phyloP scores from a whole-genome alignment of 2,329 filamentous ascomycete genomes.

The Clonostachys rhizophaga region DNA sequence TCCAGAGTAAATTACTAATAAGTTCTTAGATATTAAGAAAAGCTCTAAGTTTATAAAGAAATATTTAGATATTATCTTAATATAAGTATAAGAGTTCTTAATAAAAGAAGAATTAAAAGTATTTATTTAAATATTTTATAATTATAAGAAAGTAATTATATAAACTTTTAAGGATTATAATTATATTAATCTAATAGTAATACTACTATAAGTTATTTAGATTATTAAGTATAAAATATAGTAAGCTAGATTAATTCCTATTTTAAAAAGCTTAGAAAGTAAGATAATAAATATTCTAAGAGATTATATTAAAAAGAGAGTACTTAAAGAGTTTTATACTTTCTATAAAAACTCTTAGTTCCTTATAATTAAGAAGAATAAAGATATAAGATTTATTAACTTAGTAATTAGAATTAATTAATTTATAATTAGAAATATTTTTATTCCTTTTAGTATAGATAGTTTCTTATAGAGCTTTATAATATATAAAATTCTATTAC shows the following conservation, averaged over 20 bases:
- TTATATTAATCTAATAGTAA: neutral
- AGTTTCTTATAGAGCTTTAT: neutral
- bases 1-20: too few species aligned
- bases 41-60: too few species aligned
- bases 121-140: neutral
- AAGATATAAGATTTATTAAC: neutral
- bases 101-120: neutral
- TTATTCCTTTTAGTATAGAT: neutral
- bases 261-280: neutral
- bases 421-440: neutral
- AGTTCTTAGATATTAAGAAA: too few species aligned
- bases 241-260: neutral
- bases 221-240: neutral
- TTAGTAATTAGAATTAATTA: neutral
- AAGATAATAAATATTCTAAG: neutral
- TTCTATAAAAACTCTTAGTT: neutral
- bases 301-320: neutral
- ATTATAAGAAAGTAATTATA: neutral
- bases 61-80: neutral
- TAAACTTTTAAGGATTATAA: neutral
- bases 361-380: neutral
- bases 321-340: neutral
- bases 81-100: neutral
- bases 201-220: neutral
- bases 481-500: neutral